Conservation (phyloP, 805 yeast species). For the Saturnispora gosingensis region DNA sequence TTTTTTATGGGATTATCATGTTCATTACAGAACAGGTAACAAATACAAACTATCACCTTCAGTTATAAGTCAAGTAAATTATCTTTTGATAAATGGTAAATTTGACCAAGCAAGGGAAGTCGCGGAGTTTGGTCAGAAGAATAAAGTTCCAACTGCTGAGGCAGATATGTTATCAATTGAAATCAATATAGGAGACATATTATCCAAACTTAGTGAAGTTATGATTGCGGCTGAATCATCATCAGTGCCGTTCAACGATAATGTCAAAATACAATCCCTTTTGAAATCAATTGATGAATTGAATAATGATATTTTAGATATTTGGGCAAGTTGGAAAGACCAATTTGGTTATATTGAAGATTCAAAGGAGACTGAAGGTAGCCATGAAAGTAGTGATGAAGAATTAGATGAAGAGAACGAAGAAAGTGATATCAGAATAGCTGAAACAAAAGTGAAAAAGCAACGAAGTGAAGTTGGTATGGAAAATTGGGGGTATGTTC, state of each 20-base stretch:
- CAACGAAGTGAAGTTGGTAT: constrained; percentile 2
- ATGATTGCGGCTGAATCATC: not conserved
- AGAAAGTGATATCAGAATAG: not conserved
- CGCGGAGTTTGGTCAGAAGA: not conserved
- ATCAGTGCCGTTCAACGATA: not conserved
- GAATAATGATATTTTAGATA: constrained; percentile 1
- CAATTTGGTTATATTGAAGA: constrained; percentile 1
- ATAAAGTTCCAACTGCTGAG: not conserved
- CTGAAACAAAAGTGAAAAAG: not conserved
- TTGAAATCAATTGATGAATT: not conserved
- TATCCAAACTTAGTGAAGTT: constrained; percentile 1
- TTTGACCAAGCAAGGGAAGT: constrained; percentile 2
- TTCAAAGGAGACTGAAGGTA: constrained; percentile 29
- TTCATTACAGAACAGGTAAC: constrained; percentile 2
- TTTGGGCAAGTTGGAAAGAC: constrained; percentile 4
- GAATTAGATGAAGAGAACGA: not conserved
- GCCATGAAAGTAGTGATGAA: not conserved
- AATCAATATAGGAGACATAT: constrained; percentile 1
- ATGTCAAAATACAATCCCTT: not conserved
- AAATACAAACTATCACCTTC: constrained; percentile 1
- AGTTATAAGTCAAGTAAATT: not conserved
- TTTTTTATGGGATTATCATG: not conserved
- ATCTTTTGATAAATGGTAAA: constrained; percentile 2
- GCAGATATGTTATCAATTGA: not conserved
- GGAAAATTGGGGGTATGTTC: constrained; percentile 5